Evolutionary conservation across 2,329 filamentous ascomycete species (phyloP).

Genomic region (Neurospora sp.): DNA sequence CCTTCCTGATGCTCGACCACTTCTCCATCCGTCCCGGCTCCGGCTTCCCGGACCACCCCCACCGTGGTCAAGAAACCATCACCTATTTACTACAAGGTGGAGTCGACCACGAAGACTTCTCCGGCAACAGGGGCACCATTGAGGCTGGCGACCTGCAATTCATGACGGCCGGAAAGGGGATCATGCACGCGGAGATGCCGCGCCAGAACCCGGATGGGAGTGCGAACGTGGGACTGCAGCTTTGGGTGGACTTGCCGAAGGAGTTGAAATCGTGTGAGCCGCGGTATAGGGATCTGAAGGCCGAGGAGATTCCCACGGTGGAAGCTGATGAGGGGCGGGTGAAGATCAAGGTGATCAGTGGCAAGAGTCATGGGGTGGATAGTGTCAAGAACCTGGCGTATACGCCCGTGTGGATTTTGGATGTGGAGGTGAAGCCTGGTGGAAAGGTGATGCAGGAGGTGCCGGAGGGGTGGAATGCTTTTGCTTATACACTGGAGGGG

Average conservation of each 20-base stretch:
- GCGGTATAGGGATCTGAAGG: constrained; percentile 77
- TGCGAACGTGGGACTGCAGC: constrained; percentile 77
- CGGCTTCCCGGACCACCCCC: constrained; percentile 83
- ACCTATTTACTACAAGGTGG: constrained; percentile 82
- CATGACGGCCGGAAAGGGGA: constrained; percentile 89
- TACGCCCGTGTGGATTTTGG: constrained; percentile 93
- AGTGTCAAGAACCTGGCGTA: constrained; percentile 86
- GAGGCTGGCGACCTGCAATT: constrained; percentile 87
- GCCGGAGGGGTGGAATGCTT: constrained; percentile 79
- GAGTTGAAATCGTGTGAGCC: constrained; percentile 82
- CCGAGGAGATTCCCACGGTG: constrained; percentile 69
- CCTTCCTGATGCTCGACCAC: constrained; percentile 95
- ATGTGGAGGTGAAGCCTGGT: constrained; percentile 71
- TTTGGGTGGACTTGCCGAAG: constrained; percentile 88
- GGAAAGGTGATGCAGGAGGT: constrained; percentile 66
- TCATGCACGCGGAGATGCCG: constrained; percentile 96
- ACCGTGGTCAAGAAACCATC: constrained; percentile 76
- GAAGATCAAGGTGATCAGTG: constrained; percentile 81
- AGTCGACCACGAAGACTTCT: constrained; percentile 88
- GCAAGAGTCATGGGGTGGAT: constrained; percentile 73
- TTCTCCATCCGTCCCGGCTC: constrained; percentile 72
- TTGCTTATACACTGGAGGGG: constrained; percentile 77
- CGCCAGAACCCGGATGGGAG: constrained; percentile 64
- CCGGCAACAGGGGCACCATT: constrained; percentile 76
- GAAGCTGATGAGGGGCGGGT: constrained; percentile 64